Conservation (phyloP, 73 alveolate genomes). For the Paramecium pentaurelia region DNA sequence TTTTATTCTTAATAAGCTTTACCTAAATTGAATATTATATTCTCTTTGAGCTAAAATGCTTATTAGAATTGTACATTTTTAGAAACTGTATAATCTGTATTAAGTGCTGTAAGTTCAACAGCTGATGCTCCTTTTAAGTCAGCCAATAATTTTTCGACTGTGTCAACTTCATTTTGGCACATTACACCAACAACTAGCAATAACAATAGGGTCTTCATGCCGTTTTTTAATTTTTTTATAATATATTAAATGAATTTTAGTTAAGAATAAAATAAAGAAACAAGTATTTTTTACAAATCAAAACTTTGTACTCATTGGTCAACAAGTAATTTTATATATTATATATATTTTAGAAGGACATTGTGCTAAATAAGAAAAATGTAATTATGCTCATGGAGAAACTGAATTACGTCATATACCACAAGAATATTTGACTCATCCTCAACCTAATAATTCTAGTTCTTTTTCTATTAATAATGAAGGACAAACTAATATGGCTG, state of each 20-base stretch:
- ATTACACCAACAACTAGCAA: not conserved
- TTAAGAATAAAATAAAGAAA: not conserved
- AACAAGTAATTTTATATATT: not conserved
- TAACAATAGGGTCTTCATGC: not conserved
- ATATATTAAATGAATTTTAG: not conserved
- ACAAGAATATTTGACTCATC: constrained; percentile 23
- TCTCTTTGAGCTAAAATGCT: constrained; percentile 1
- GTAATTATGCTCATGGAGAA: constrained; percentile 39
- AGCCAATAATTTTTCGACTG: constrained; percentile 22
- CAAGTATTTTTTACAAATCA: not conserved
- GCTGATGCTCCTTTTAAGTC: constrained; percentile 36
- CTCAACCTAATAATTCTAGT: not conserved
- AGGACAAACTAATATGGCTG: constrained; percentile 28
- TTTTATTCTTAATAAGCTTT: not conserved
- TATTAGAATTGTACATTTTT: not conserved
- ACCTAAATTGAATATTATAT: not conserved
- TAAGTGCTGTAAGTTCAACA: constrained; percentile 14
- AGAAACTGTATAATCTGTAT: constrained; percentile 22
- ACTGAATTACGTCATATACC: constrained; percentile 9
- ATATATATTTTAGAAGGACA: not conserved
- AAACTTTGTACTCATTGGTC: constrained; percentile 14
- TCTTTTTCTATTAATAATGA: constrained; percentile 29
- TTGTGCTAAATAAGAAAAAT: constrained; percentile 32
- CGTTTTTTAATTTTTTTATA: constrained; percentile 22
- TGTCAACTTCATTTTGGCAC: constrained; percentile 7